Base-by-base conservation (phyloP, 2,329 filamentous ascomycete genomes). In the Salinomyces thailandicus region DNA sequence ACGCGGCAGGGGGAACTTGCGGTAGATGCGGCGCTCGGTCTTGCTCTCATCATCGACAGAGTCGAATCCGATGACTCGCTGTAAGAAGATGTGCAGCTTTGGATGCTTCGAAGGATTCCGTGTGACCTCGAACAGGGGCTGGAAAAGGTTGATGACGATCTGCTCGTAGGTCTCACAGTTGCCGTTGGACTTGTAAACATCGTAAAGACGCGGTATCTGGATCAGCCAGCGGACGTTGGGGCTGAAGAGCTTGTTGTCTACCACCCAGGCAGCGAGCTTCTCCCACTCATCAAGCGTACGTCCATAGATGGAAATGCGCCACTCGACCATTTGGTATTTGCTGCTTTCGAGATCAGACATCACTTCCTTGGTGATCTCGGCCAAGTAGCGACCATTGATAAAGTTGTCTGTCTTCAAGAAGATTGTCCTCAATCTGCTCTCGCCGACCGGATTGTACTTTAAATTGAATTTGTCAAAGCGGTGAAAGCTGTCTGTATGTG, bases 261-360 rank as follows among this genome's bases (percentile, higher is more conserved):
- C 78, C 5, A 98, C 86, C 91, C 91, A 98, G 3, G 83, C 85
- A 3, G 91, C 91, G 35, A 98, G 75, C 57, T 93, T 98, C 55
- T 96, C 89, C 91, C 91, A 98, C 60, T 98, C 91, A 44, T 93
- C 80, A 27, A 93, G 72, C 2, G 81, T 82, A 56, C 85, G 83
- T 44, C 91, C 91, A 53, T 98, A 98, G 46, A 98, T 85, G 16
- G 87, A 95, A 48, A 98, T 94, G 29, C 91, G 85, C 87, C 93
- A 98, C 64, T 98, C 91, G 1, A 91, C 91, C 83, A 98, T 95
- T 59, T 98, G 91, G 55, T 98, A 98, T 60, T 98, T 98, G 73
- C 87, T 95, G 33, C 89, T 93, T 61, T 98, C 91, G 19, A 98
- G 68, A 70, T 98, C 91, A 3, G 86, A 79, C 37, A 98, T 95